Base-by-base conservation (phyloP, 2,329 filamentous ascomycete species). In the Exophiala sp. region DNA sequence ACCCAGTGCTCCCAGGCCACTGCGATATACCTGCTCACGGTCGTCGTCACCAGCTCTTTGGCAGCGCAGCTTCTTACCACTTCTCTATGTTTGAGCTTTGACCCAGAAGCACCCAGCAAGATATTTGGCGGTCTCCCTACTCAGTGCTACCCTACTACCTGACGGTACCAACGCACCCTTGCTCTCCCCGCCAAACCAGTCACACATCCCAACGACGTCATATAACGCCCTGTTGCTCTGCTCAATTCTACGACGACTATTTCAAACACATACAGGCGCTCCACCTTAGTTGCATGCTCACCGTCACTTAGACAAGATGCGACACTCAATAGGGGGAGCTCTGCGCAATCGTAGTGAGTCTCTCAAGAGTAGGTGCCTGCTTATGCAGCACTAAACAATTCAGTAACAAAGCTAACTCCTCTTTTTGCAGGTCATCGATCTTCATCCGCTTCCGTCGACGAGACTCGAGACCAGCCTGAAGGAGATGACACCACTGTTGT, bases 401-500 rank as follows among this genome's bases (percentile, higher is more conserved):
- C 38, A 24, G 24, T n/a, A n/a, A n/a, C n/a, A n/a, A n/a, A n/a
- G n/a, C 5, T 4, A 24, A n/a, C 38, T 41, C 13, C 23, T 21
- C 19, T 4, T 8, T n/a, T 24, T 9, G 19, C 60, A 76, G 74
- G 73, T 61, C 70, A 66, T 61, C 68, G 71, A 58, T 79, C 78
- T 39, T 84, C 82, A 57, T 79, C 78, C 39, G 84, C 82, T 3
- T 69, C 68, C 5, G 24, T 27, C 58, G 81, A 86, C 50, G 81
- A 82, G 19, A 58, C 64, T 22, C 63, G 60, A 50, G 64, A 64
- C 32, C 46, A 57, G 44, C 55, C 60, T 19, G 74, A 73, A 53
- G 83, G 88, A 62, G 77, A 80, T 58, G 88, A 94, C 63, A 89
- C 88, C 64, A 83, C 81, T 50, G 79, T 91, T 55, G 83, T 96